Evolutionary conservation across 2,329 filamentous ascomycete species (phyloP).

Genomic region (Bisporella sp.): DNA sequence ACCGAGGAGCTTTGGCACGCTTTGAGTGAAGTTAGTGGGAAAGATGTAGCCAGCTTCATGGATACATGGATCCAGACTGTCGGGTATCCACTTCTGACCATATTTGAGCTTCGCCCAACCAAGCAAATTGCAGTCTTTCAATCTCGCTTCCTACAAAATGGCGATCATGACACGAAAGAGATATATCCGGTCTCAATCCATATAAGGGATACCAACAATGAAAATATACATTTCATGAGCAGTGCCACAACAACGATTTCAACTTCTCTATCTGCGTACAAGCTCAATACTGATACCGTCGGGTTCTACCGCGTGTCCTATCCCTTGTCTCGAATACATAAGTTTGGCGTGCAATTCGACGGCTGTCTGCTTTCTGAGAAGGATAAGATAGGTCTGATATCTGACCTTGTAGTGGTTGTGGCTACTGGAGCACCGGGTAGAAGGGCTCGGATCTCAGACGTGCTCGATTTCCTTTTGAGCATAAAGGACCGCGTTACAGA

Average conservation of each 20-base stretch:
- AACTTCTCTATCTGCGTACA: conserved; percentile 52
- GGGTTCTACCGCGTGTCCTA: conserved; percentile 64
- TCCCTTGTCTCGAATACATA: conserved; percentile 52
- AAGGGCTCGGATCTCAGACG: conserved; percentile 1
- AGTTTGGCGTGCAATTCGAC: conserved; percentile 52
- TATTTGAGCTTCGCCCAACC: conserved; percentile 42
- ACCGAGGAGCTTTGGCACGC: conserved; percentile 64
- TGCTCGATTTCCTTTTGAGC: conserved; percentile 8
- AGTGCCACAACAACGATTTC: background rate
- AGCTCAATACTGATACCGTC: conserved; percentile 63
- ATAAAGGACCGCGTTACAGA: conserved; percentile 8
- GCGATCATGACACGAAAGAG: conserved; percentile 40
- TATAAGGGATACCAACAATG: conserved; percentile 35
- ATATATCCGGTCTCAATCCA: conserved; percentile 54
- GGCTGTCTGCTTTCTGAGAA: conserved; percentile 51
- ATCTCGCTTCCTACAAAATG: conserved; percentile 62
- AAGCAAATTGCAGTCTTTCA: conserved; percentile 56
- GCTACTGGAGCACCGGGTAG: background rate
- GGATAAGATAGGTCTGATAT: conserved; percentile 64
- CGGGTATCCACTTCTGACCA: conserved; percentile 60
- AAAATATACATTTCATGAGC: background rate
- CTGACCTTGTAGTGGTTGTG: conserved; percentile 58
- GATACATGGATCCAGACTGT: conserved; percentile 68
- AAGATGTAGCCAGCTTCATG: conserved; percentile 62
- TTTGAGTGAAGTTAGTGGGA: conserved; percentile 59